Conservation (phyloP, 495 filamentous ascomycete species). For the Oleoguttula mirabilis region DNA sequence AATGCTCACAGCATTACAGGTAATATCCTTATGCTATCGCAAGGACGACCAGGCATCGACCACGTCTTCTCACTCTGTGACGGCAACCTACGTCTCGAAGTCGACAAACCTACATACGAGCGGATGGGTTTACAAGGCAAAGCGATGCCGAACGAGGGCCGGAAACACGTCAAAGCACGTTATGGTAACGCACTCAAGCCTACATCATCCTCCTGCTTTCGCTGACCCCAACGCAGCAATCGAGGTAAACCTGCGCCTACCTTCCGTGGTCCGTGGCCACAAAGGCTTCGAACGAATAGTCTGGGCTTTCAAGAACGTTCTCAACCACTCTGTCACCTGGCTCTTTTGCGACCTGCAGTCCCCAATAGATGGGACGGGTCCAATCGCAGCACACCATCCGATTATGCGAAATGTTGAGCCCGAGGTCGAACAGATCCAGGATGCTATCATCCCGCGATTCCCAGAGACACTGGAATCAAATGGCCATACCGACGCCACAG, state of each 20-base stretch:
- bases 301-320: conserved; percentile 73
- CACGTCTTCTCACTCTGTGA: conserved; percentile 64
- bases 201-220: no score
- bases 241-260: conserved; percentile 64
- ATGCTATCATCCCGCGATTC: conserved; percentile 7
- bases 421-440: background rate
- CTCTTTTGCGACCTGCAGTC: conserved; percentile 58
- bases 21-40: conserved; percentile 80
- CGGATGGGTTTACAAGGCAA: conserved; percentile 70
- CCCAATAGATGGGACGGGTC: conserved; percentile 9
- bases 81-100: conserved; percentile 63
- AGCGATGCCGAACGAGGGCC: conserved; percentile 45
- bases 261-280: conserved; percentile 81
- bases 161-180: conserved; percentile 49
- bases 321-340: conserved; percentile 63
- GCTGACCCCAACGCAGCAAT: conserved; percentile 48
- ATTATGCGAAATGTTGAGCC: conserved; percentile 1
- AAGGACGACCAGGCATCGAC: conserved; percentile 68
- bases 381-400: conserved; percentile 22
- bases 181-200: conserved; percentile 41
- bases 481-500: conserved; percentile 34
- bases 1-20: conserved; percentile 43
- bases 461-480: background rate
- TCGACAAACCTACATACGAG: conserved; percentile 79
- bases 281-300: conserved; percentile 78